These are phyloP conservation scores for Malus orientalis DNA, from an alignment of 306 rosid species.

Conservation along the genomic window DNA sequence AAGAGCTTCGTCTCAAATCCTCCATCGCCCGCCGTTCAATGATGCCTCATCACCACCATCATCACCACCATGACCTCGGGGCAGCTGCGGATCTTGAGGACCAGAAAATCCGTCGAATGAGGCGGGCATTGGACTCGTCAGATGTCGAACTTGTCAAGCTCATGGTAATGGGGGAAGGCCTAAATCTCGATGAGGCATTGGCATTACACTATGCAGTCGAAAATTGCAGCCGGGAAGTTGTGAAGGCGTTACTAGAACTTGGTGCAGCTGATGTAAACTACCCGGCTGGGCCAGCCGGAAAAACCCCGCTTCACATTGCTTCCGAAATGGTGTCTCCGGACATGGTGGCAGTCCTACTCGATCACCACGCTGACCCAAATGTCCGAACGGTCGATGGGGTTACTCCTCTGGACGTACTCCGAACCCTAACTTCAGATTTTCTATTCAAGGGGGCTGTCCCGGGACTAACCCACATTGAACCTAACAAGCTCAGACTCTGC, in stretches of 20 bases:
- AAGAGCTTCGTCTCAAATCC: slow-evolving; percentile 88
- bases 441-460: slow-evolving; percentile 98
- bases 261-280: slow-evolving; percentile 94
- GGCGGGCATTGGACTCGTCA: slow-evolving; percentile 82
- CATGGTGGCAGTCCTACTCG: slow-evolving; percentile 94
- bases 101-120: slow-evolving; percentile 87
- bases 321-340: slow-evolving; percentile 95
- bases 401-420: slow-evolving; percentile 70
- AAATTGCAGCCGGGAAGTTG: slow-evolving; percentile 90
- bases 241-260: slow-evolving; percentile 76
- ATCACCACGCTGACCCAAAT: slow-evolving; percentile 97
- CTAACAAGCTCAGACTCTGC: slow-evolving; percentile 84
- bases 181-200: slow-evolving; percentile 82
- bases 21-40: slow-evolving; percentile 61
- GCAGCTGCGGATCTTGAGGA: slow-evolving; percentile 79
- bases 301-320: slow-evolving; percentile 77
- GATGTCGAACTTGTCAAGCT: slow-evolving; percentile 91
- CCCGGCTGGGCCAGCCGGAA: slow-evolving; percentile 69
- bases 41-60: slow-evolving; percentile 45
- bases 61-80: slow-evolving; percentile 44
- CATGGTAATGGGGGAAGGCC: slow-evolving; percentile 98
- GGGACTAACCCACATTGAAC: slow-evolving; percentile 83
- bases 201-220: slow-evolving; percentile 88
- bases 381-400: slow-evolving; percentile 73
- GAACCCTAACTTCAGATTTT: slow-evolving; percentile 99